Percentiles rank a stretch among this genome's conserved stretches.
Conservation (phyloP, 73 alveolate genomes). For the Paramecium octaurelia region DNA sequence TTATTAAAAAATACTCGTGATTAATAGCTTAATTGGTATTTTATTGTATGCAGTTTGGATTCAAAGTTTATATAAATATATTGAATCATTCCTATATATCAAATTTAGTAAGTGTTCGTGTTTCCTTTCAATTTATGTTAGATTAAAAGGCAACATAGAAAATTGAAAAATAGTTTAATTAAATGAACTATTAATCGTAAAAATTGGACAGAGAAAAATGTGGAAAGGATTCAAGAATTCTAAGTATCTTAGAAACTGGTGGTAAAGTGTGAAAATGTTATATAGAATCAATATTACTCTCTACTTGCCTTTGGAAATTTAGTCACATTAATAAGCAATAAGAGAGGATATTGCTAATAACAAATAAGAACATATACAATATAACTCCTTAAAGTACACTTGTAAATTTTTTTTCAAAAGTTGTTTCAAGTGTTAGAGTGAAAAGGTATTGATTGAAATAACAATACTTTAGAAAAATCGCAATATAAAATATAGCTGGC, state of each 20-base stretch:
- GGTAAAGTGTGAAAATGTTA: background rate
- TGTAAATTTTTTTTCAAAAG: background rate
- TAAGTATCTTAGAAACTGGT: background rate
- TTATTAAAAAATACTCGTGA: background rate
- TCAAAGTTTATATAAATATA: background rate
- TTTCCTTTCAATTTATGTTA: background rate
- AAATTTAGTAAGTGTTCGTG: background rate
- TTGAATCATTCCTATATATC: background rate
- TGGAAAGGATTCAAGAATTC: background rate
- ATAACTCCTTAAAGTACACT: slow-evolving; percentile 6
- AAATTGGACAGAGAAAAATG: slow-evolving; percentile 39
- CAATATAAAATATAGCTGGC: background rate
- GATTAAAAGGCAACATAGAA: background rate
- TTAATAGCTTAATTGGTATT: background rate
- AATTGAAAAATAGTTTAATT: background rate
- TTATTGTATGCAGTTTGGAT: background rate
- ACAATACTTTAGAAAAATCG: background rate
- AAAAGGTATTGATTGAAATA: background rate
- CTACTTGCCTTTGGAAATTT: background rate
- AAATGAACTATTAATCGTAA: slow-evolving; percentile 18
- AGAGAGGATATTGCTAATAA: background rate
- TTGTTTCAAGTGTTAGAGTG: background rate
- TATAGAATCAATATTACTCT: background rate
- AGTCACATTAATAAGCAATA: background rate
- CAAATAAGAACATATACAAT: slow-evolving; percentile 7